Percentiles rank a stretch among this genome's conserved stretches.
These are phyloP conservation scores for Mycena olivaceomarginata DNA, from an alignment of 768 basidiomycete genomes.

Conservation along the genomic window DNA sequence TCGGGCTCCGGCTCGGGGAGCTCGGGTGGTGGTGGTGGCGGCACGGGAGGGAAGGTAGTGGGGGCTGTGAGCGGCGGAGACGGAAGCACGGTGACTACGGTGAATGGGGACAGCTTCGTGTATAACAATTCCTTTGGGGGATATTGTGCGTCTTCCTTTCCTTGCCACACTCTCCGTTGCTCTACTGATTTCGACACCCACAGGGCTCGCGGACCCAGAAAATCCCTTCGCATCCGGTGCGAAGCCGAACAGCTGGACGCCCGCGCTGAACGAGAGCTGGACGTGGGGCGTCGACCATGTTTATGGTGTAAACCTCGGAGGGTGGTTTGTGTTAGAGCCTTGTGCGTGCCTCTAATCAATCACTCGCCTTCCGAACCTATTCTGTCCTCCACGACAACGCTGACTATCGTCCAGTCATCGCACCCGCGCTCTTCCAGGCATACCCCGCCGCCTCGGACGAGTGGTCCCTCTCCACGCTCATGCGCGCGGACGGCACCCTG, in stretches of 20 bases:
- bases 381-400: too few species aligned
- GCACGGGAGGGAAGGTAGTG: background rate
- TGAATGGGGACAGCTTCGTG: conserved; percentile 82
- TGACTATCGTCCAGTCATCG: conserved; percentile 60
- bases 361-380: too few species aligned
- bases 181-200: background rate
- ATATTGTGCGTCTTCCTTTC: conserved; percentile 70
- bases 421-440: conserved; percentile 80
- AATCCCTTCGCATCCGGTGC: conserved; percentile 86
- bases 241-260: conserved; percentile 81
- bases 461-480: conserved; percentile 81
- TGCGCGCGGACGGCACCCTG: conserved; percentile 77
- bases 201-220: conserved; percentile 81
- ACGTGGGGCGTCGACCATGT: conserved; percentile 78
- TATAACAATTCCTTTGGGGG: conserved; percentile 89
- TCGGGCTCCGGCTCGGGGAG: conserved; percentile 22
- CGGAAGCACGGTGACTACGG: conserved; percentile 78
- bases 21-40: background rate
- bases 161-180: conserved; percentile 20
- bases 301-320: conserved; percentile 85
- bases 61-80: conserved; percentile 74
- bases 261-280: conserved; percentile 87
- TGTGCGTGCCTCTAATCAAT: conserved; percentile 41
- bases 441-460: conserved; percentile 81
- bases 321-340: conserved; percentile 87